Evolutionary conservation across 108 stramenopile species (phyloP), one percentile per base, ranked within the genome.

Genomic region (Nitzschia sp.): DNA sequence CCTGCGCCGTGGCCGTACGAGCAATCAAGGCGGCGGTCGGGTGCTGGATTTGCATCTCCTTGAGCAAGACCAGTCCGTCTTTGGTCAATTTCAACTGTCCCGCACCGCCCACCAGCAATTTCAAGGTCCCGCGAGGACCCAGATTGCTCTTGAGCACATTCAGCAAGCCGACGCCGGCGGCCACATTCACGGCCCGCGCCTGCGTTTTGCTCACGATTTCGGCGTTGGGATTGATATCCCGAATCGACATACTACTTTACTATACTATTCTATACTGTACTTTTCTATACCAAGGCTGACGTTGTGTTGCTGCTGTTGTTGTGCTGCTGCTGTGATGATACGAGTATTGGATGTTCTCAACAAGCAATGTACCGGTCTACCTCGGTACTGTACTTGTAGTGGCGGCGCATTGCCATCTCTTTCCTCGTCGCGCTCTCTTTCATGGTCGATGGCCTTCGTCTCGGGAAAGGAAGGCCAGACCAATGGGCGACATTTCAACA

Each of bases 11-110:
- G 23, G 99, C 99, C 6, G 97, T 97, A 23, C 99, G 87, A 5
- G 97, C 98, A 89, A 99, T 97, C 81, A 99, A 78, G 36, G 85
- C 85, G 27, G 99, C 99, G 22, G 99, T 99, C 66, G 99, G 99
- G 85, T 98, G 99, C 79, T 98, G 97, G 80, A 99, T 99, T 81
- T 99, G 99, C 99, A 99, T 99, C 86, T 99, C 97, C 72, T 98
- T 96, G 60, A 99, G 81, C 65, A 99, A 69, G 11, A 98, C 97
- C 54, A 96, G 82, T 59, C 99, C 99, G 73, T 99, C 99, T 80
- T 99, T 99, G 54, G 99, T 99, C 47, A 99, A 76, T 80, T 98
- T 99, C 68, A 99, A 92, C 78, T 98, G 97, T 21, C 97, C 99
- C 9, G 99, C 97, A 32, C 99, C 99, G 5, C 98, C 99, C 25